Evolutionary conservation across 176 grass and related monocot genomes (phyloP).

Genomic region (Tuctoria greenei): DNA sequence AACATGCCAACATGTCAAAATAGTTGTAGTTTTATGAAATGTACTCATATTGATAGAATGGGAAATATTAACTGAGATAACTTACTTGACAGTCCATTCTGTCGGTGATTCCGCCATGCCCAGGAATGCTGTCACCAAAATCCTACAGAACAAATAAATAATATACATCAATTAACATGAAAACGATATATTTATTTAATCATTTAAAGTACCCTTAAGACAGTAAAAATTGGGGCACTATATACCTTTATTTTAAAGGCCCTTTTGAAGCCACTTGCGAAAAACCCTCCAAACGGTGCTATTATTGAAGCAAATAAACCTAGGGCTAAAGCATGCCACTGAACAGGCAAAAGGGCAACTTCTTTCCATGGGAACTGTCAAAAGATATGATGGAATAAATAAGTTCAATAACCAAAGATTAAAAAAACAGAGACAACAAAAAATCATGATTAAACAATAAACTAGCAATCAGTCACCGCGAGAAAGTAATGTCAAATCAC

Average conservation of each 20-base stretch:
- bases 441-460: neutral
- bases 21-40: too few species aligned
- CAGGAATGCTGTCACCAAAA: slow-evolving; percentile 98
- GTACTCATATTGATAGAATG: neutral
- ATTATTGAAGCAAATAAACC: slow-evolving; percentile 99
- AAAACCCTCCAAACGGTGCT: slow-evolving; percentile 99
- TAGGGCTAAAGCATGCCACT: slow-evolving; percentile 94
- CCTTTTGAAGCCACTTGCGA: slow-evolving; percentile 95
- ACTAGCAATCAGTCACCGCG: neutral
- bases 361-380: slow-evolving; percentile 92
- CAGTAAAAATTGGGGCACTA: slow-evolving; percentile 13
- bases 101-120: slow-evolving; percentile 96
- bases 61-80: slow-evolving; percentile 20
- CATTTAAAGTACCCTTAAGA: slow-evolving; percentile 11
- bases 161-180: slow-evolving; percentile 18
- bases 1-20: neutral
- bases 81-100: slow-evolving; percentile 99
- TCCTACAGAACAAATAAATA: slow-evolving; percentile 57
- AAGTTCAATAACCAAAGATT: slow-evolving; percentile 9
- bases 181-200: neutral
- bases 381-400: slow-evolving; percentile 35
- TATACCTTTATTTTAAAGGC: slow-evolving; percentile 96
- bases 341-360: slow-evolving; percentile 77
- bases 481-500: neutral
- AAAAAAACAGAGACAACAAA: slow-evolving; percentile 10